A percentile compares a stretch with the other conserved stretches of the same genome.
These are phyloP conservation scores for Middelhovenomyces tepae DNA, from an alignment of 805 yeast genomes.

Conservation along the genomic window DNA sequence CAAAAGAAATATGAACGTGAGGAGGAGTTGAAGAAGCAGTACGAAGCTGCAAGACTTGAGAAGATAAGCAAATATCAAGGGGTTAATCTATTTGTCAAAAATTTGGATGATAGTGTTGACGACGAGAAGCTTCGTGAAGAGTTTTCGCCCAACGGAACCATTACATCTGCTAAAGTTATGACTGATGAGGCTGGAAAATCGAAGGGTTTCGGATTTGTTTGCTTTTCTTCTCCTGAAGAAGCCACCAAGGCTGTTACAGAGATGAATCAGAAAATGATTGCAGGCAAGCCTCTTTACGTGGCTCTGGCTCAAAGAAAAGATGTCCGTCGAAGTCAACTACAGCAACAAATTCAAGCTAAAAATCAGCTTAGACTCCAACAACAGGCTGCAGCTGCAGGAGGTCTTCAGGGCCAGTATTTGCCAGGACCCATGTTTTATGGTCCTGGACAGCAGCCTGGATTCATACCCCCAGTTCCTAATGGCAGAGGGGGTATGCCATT, in stretches of 20 bases:
- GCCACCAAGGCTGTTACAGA: conserved; percentile 97
- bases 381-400: conserved; percentile 71
- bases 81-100: conserved; percentile 92
- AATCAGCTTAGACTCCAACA: conserved; percentile 98
- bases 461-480: conserved; percentile 60
- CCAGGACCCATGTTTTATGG: conserved; percentile 71
- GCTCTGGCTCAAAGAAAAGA: conserved; percentile 99
- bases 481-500: conserved; percentile 52
- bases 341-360: conserved; percentile 97
- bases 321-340: conserved; percentile 91
- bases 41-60: conserved; percentile 87
- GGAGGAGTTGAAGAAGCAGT: conserved; percentile 90
- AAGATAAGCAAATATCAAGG: conserved; percentile 93
- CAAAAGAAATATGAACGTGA: conserved; percentile 98
- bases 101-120: conserved; percentile 87
- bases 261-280: conserved; percentile 95
- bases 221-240: conserved; percentile 97
- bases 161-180: conserved; percentile 96
- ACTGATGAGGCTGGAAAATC: conserved; percentile 89
- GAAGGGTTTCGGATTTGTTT: conserved; percentile 97
- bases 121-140: conserved; percentile 88
- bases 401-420: conserved; percentile 80
- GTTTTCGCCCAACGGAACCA: conserved; percentile 86
- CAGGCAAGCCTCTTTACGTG: conserved; percentile 94
- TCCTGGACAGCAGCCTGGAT: conserved; percentile 56